phyloP scores from a whole-genome alignment of 345 rosid species.

The Carallia pectinifolia region DNA sequence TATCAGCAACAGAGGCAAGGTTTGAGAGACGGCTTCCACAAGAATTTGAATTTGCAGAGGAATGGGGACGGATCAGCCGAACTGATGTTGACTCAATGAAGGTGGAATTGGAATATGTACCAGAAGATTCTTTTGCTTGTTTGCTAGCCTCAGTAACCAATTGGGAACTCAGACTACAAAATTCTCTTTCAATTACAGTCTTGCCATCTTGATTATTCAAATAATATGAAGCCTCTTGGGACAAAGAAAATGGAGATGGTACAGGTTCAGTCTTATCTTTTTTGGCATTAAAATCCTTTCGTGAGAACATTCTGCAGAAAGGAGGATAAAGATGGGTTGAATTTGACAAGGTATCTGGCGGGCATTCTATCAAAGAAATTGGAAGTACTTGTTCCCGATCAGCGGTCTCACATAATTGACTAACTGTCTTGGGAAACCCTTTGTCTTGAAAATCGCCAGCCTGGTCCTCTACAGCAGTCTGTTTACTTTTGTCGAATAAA shows the following conservation, averaged over 20 bases:
- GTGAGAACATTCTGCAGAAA: constrained; percentile 36
- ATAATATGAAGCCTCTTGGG: constrained; percentile 4
- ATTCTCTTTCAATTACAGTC: neutral
- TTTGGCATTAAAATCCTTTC: constrained; percentile 13
- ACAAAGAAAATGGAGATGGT: constrained; percentile 17
- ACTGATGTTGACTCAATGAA: neutral
- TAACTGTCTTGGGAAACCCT: constrained; percentile 2
- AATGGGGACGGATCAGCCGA: constrained; percentile 5
- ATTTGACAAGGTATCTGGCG: constrained; percentile 12
- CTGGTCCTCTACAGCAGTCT: constrained; percentile 8
- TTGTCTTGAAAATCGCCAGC: constrained; percentile 11
- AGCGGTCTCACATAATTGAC: constrained; percentile 5
- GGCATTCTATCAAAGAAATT: constrained; percentile 4
- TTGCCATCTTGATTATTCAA: constrained; percentile 8
- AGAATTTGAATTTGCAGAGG: constrained; percentile 12
- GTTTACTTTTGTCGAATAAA: constrained; percentile 23
- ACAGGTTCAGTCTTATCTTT: constrained; percentile 14
- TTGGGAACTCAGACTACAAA: neutral
- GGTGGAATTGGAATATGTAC: constrained; percentile 7
- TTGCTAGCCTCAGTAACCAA: constrained; percentile 1
- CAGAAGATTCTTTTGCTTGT: constrained; percentile 21
- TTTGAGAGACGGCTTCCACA: constrained; percentile 36
- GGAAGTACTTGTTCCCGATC: constrained; percentile 11
- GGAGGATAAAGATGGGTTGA: constrained; percentile 25
- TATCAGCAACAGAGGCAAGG: constrained; percentile 22